Base-by-base conservation (phyloP, 495 filamentous ascomycete genomes). In the Venustampulla echinocandica region DNA sequence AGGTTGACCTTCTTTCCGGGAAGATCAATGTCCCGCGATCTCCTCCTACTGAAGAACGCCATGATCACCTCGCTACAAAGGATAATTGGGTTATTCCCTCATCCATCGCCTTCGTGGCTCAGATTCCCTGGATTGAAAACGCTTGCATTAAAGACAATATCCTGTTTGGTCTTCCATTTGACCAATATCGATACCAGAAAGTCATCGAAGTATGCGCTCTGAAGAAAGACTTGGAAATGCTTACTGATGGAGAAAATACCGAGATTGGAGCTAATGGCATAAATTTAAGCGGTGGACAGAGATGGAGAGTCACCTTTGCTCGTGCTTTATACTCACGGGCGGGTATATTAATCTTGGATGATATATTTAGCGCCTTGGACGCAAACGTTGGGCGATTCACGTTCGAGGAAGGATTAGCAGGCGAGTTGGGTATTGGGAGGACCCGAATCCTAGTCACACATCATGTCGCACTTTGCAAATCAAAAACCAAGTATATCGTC, bases 121-220 rank as follows among this genome's bases (percentile, higher is more conserved):
- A 92, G 59, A 85, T 82, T 14, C 85, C 85, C 0, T 92, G 85
- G 85, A 87, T 92, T 47, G 85, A 90, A 51, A 90, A 90, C 52
- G 82, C 82, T 0, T 84, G 73, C 5, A 80, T 92, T 52, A 78
- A 71, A 47, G 77, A 84, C 14, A 87, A 87, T 46, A 83, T 92
- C 37, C 56, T 85, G 0, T 84, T 89, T 52, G 84, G 85, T 13
- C 65, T 89, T 7, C 84, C 85, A 1, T 80, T 66, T 40, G 74
- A 85, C 45, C 60, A 71, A 30, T 62, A 64, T 4, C 75, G 86
- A 18, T 92, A 90, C 59, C 61, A 63, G 0, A 73, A 79, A 49
- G 82, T 81, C 0, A 53, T 87, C 21, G 67, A 73, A 23, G 81
- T 79, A 3, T 92, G 86, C 56, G 82, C 85, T 4, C 57, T 92